A percentile compares a stretch with the other conserved stretches of the same genome.
phyloP scores from a whole-genome alignment of 495 filamentous ascomycete species.

The Astrocystis sublimbata region DNA sequence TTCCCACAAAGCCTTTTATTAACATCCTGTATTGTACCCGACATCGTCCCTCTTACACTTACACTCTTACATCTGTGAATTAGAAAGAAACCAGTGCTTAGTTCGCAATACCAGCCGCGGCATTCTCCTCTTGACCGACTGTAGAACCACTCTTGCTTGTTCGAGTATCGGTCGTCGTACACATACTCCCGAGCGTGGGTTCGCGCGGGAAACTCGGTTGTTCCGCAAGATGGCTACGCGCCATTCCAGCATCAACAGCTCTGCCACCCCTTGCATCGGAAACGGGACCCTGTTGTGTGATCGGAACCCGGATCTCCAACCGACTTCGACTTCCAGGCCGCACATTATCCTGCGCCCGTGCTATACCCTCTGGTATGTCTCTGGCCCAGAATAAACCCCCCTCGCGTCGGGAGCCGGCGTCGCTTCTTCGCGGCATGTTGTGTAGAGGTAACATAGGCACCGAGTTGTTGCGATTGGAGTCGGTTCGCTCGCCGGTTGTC shows the following conservation, averaged over 20 bases:
- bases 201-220: conserved; percentile 2
- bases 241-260: background rate
- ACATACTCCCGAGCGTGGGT: conserved; percentile 2
- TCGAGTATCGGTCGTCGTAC: background rate
- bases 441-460: conserved; percentile 9
- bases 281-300: background rate
- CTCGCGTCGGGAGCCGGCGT: background rate
- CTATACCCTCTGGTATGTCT: background rate
- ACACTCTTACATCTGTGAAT: too few relatives aligned
- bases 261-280: background rate
- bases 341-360: background rate
- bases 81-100: too few relatives aligned
- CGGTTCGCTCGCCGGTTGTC: background rate
- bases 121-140: background rate
- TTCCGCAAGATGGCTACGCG: background rate
- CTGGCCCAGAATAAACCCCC: background rate
- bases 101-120: background rate
- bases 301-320: background rate
- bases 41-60: too few relatives aligned
- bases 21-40: too few relatives aligned
- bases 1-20: too few relatives aligned
- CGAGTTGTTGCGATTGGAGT: background rate
- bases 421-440: background rate
- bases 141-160: background rate
- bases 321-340: background rate